Base-by-base conservation (phyloP, 768 basidiomycete species). In the Sporobolomyces pararoseus region DNA sequence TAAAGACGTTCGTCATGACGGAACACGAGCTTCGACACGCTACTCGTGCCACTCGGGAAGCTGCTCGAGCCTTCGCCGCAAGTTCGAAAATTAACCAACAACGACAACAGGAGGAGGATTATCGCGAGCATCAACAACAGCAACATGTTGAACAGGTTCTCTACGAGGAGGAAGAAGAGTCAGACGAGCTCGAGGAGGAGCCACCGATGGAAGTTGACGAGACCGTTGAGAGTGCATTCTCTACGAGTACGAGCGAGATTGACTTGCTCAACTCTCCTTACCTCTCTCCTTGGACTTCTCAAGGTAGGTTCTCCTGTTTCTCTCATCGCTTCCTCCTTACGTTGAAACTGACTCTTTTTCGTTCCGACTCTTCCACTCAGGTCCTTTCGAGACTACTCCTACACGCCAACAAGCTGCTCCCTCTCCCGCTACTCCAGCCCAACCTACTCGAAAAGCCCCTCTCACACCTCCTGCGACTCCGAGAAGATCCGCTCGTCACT, bases 1-100 rank as follows among this genome's bases (percentile, higher is more conserved):
- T 78, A 63, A 49, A 57, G 37, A 66, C 72, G 10, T 78, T 76
- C 73, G 68, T 68, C 51, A 78, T 78, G 77, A 73, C 71, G 21
- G 66, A 72, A 29, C 66, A 74, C 19, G 76, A 78, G 54, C 68
- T 78, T 10, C 70, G 67, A 7, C 54, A 68, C 50, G 76, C 77
- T 9, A 73, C 75, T 4, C 21, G 63, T 19, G 77, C 77, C 29
- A 76, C 77, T 19, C 55, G 66, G 34, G 76, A 76, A 57, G 77
- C 77, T 7, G 77, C 77, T 25, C 34, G 73, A 0, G 75, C 77
- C 7, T 75, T 76, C 47, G 71, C 69, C 17, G 32, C 58, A 21
- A 66, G 72, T 51, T 61, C 59, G 10, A 61, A 61, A 27, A 46
- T 46, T 31, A 61, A 61, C 46, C 59, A 61, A 35, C 59, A 61